Conservation (phyloP, 164 flowering plant species). For the Chimonanthus salicifolius region DNA sequence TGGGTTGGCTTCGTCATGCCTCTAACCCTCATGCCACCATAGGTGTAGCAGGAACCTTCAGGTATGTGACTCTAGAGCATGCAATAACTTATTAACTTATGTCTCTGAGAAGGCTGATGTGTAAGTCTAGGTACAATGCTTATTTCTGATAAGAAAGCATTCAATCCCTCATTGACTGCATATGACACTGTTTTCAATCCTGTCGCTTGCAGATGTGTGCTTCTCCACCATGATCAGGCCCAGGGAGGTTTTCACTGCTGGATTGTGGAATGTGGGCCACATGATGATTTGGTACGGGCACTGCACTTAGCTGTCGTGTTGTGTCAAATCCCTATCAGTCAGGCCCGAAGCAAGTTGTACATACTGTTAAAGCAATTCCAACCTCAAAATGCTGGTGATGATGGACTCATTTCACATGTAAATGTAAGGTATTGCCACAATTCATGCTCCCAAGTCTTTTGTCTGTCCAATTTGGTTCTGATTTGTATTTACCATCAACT, state of each 20-base stretch:
- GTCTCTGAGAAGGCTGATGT: slow-evolving; percentile 95
- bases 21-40: slow-evolving; percentile 97
- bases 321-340: slow-evolving; percentile 71
- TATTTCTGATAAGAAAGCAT: slow-evolving; percentile 79
- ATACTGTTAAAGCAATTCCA: slow-evolving; percentile 71
- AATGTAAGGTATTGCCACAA: not conserved
- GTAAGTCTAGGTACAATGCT: slow-evolving; percentile 89
- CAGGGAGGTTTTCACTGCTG: slow-evolving; percentile 71
- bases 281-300: slow-evolving; percentile 71
- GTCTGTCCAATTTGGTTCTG: not conserved
- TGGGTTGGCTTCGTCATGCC: slow-evolving; percentile 80
- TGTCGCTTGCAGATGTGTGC: slow-evolving; percentile 88
- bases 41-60: slow-evolving; percentile 92
- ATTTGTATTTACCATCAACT: not conserved
- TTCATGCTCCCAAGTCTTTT: not conserved
- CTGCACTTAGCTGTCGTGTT: slow-evolving; percentile 80
- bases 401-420: slow-evolving; percentile 23
- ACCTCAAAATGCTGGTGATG: slow-evolving; percentile 50
- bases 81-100: slow-evolving; percentile 61
- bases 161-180: slow-evolving; percentile 81
- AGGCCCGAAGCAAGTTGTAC: slow-evolving; percentile 88
- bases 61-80: slow-evolving; percentile 91
- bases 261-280: slow-evolving; percentile 87
- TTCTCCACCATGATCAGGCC: slow-evolving; percentile 87
- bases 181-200: slow-evolving; percentile 88